These are phyloP conservation scores for Fusarium sp. DNA, from an alignment of 2,329 filamentous ascomycete genomes.

Conservation along the genomic window DNA sequence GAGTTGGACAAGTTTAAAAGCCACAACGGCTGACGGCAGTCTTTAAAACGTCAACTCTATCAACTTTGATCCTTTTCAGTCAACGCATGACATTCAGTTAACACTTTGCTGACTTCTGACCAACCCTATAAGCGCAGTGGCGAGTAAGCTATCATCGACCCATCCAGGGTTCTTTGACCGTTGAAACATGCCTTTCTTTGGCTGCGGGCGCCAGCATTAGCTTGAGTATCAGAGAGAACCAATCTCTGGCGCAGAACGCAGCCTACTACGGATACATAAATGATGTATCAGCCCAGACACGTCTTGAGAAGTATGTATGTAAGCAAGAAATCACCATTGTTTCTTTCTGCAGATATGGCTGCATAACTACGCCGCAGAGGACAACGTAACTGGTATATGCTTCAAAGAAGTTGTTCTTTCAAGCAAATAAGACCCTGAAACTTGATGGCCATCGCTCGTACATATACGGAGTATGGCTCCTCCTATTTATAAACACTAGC, in stretches of 20 bases:
- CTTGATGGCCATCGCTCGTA: background rate
- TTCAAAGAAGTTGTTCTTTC: constrained; percentile 3
- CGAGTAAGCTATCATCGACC: background rate
- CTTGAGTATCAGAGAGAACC: constrained; percentile 21
- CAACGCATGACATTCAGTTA: background rate
- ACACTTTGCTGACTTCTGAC: background rate
- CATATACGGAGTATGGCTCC: background rate
- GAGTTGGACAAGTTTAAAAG: constrained; percentile 30
- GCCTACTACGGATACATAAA: constrained; percentile 1
- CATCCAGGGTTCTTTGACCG: constrained; percentile 11
- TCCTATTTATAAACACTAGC: constrained; percentile 39
- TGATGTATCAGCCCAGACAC: too few species aligned
- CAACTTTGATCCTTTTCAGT: background rate
- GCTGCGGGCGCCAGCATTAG: constrained; percentile 33
- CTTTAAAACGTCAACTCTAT: constrained; percentile 22
- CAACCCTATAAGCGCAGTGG: background rate
- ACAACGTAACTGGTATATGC: constrained; percentile 3
- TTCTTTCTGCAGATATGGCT: too few species aligned
- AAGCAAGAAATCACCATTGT: background rate
- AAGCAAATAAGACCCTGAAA: background rate
- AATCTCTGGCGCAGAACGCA: constrained; percentile 21
- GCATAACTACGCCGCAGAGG: too few species aligned
- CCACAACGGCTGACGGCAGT: constrained; percentile 37
- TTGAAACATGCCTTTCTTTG: constrained; percentile 22
- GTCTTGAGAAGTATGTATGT: background rate